Conservation (phyloP, 371 early-diverging fungal species). For the Mortierella sp. region DNA sequence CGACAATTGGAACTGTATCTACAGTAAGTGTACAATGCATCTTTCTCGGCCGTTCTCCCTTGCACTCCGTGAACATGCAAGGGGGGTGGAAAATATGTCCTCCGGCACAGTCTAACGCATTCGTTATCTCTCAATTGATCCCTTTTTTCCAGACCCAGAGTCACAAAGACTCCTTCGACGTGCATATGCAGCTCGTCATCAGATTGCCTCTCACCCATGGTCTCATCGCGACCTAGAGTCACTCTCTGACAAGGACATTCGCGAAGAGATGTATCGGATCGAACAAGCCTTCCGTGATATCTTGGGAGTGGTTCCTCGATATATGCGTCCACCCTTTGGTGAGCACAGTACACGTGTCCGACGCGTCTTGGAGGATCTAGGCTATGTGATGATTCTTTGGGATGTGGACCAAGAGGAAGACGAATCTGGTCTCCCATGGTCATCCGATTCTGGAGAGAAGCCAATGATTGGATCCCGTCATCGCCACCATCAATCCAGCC, state of each 20-base stretch:
- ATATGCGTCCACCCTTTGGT: slow-evolving; percentile 70
- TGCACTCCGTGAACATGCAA: too few relatives aligned
- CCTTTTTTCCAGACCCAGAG: slow-evolving; percentile 21
- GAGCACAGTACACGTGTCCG: slow-evolving; percentile 63
- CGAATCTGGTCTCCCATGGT: background rate
- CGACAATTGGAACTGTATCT: slow-evolving; percentile 58
- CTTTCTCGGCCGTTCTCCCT: background rate
- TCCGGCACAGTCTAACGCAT: too few relatives aligned
- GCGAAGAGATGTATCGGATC: slow-evolving; percentile 49
- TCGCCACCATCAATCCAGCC: background rate
- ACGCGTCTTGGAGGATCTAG: slow-evolving; percentile 56
- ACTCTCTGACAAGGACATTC: slow-evolving; percentile 33
- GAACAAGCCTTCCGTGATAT: slow-evolving; percentile 59
- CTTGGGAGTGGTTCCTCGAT: slow-evolving; percentile 63
- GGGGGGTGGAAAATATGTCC: too few relatives aligned
- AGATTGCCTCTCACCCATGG: slow-evolving; percentile 70
- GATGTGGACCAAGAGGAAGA: slow-evolving; percentile 55
- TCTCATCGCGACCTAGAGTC: slow-evolving; percentile 57
- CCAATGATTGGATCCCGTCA: slow-evolving; percentile 1
- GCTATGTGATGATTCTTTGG: slow-evolving; percentile 62
- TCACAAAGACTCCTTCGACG: slow-evolving; percentile 48
- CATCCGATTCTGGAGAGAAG: slow-evolving; percentile 3
- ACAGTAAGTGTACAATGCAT: slow-evolving; percentile 22
- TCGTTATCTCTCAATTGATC: background rate
- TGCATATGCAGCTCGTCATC: slow-evolving; percentile 57